A percentile compares a stretch with the other conserved stretches of the same genome.
Conservation (phyloP, 805 yeast genomes). For the Wickerhamia fluorescens region DNA sequence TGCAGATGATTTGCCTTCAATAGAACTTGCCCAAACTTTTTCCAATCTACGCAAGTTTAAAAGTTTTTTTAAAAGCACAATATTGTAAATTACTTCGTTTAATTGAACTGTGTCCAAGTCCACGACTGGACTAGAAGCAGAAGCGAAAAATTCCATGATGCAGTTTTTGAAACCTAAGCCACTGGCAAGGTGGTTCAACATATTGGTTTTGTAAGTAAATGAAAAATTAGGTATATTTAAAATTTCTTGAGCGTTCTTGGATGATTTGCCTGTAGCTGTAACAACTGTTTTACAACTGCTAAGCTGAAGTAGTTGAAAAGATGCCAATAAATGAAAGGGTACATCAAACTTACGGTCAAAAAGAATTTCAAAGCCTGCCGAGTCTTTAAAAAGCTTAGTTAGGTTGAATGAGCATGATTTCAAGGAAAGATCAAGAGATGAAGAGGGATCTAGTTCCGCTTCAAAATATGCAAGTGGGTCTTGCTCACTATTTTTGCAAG, state of each 20-base stretch:
- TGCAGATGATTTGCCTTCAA: neutral
- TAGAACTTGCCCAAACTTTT: slow-evolving; percentile 2
- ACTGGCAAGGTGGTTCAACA: slow-evolving; percentile 22
- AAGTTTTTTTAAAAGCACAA: slow-evolving; percentile 23
- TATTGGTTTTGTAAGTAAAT: slow-evolving; percentile 28
- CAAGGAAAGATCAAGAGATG: slow-evolving; percentile 15
- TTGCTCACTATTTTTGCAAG: slow-evolving; percentile 9
- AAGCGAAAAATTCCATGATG: slow-evolving; percentile 29
- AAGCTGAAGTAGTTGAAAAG: slow-evolving; percentile 26
- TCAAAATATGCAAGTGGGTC: slow-evolving; percentile 16
- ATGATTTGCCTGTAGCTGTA: slow-evolving; percentile 3
- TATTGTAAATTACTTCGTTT: slow-evolving; percentile 26
- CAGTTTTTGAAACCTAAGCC: slow-evolving; percentile 33
- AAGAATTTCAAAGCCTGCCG: slow-evolving; percentile 35
- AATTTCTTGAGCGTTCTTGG: slow-evolving; percentile 18
- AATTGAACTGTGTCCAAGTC: slow-evolving; percentile 29
- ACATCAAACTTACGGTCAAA: slow-evolving; percentile 23
- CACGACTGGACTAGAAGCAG: slow-evolving; percentile 32
- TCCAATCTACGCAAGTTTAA: slow-evolving; percentile 13
- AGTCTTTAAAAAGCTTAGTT: slow-evolving; percentile 12
- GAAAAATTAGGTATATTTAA: slow-evolving; percentile 29
- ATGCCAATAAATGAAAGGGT: slow-evolving; percentile 28
- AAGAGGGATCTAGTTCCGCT: slow-evolving; percentile 12
- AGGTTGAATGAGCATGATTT: slow-evolving; percentile 22
- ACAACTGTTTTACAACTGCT: slow-evolving; percentile 11